These are phyloP conservation scores for Begonia masoniana DNA, from an alignment of 306 rosid genomes.

Conservation along the genomic window DNA sequence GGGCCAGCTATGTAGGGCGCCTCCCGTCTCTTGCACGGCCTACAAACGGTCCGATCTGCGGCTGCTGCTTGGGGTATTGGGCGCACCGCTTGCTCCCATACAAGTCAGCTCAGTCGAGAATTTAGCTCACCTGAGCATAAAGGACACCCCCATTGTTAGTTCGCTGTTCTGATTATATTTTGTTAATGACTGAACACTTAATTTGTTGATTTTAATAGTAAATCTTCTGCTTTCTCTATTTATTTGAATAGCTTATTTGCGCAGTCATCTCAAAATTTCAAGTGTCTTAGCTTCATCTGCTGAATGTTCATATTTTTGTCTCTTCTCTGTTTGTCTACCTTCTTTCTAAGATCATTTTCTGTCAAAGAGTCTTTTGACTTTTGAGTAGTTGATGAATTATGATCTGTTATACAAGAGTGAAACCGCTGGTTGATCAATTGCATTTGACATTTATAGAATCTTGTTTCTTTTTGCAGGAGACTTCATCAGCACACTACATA, in stretches of 20 bases:
- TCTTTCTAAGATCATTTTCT: background rate
- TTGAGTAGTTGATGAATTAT: too few species aligned
- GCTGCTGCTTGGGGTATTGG: constrained; percentile 2
- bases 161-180: background rate
- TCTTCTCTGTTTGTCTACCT: background rate
- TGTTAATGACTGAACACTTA: background rate
- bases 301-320: background rate
- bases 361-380: too few species aligned
- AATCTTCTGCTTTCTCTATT: background rate
- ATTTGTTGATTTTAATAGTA: background rate
- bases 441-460: background rate
- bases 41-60: constrained; percentile 79
- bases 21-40: constrained; percentile 40
- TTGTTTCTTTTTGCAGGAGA: constrained; percentile 28
- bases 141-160: constrained; percentile 56
- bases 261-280: background rate
- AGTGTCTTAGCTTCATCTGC: background rate
- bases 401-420: background rate
- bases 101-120: constrained; percentile 20
- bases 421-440: background rate
- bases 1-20: constrained; percentile 64
- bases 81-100: background rate
- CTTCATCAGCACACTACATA: constrained; percentile 56
- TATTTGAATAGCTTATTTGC: background rate
- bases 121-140: constrained; percentile 23